phyloP scores from a whole-genome alignment of 805 yeast species.

The Lipomyces anomalus region DNA sequence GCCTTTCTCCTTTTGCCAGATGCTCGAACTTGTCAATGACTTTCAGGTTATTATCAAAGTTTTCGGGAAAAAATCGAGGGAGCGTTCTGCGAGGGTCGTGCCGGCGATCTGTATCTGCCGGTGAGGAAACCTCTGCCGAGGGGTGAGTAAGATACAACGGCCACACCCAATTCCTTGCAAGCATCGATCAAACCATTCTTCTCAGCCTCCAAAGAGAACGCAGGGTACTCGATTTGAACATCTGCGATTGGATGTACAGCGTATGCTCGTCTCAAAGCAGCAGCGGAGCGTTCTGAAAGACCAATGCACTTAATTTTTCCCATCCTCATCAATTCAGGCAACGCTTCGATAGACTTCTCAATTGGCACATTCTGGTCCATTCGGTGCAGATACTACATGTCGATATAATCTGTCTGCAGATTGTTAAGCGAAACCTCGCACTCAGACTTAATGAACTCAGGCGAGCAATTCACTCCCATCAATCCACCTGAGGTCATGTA shows the following conservation, averaged over 20 bases:
- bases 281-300: constrained; percentile 58
- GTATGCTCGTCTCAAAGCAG: constrained; percentile 53
- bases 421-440: background rate
- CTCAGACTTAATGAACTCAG: background rate
- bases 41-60: constrained; percentile 45
- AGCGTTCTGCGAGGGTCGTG: constrained; percentile 47
- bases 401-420: background rate
- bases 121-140: constrained; percentile 71
- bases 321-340: background rate
- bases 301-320: background rate
- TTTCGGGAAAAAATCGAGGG: constrained; percentile 56
- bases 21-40: constrained; percentile 46
- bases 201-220: constrained; percentile 56
- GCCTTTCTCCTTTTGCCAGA: constrained; percentile 41
- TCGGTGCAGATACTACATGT: constrained; percentile 1
- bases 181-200: constrained; percentile 56
- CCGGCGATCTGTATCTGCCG: constrained; percentile 44
- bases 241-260: constrained; percentile 50
- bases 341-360: background rate
- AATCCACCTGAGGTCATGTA: constrained; percentile 20
- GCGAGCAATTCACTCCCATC: too few relatives aligned
- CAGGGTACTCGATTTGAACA: constrained; percentile 72
- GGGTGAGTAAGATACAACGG: constrained; percentile 76
- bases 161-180: constrained; percentile 54
- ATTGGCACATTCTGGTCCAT: background rate